These are phyloP conservation scores for Carnegiea gigantea DNA, from an alignment of 179 eudicot genomes.

Conservation along the genomic window DNA sequence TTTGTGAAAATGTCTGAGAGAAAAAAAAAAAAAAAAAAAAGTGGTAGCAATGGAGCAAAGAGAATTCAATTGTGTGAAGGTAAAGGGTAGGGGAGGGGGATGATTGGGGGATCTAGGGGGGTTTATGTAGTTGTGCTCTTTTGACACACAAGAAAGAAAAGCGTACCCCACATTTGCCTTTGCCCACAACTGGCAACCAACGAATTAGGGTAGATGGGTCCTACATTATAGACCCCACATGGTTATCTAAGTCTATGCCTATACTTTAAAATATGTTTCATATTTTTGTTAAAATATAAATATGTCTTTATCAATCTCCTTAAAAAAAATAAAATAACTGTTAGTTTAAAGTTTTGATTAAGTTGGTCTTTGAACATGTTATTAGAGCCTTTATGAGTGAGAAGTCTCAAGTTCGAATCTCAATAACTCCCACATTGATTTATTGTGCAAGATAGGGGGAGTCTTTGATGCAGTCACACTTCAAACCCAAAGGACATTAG, in stretches of 20 bases:
- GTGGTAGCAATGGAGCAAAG: neutral
- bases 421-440: too few relatives aligned
- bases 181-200: conserved; percentile 41
- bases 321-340: too few relatives aligned
- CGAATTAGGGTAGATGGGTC: neutral
- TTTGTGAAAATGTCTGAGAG: conserved; percentile 18
- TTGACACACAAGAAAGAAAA: neutral
- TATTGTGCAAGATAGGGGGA: too few relatives aligned
- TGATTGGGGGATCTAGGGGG: conserved; percentile 24
- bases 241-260: neutral
- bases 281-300: too few relatives aligned
- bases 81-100: neutral
- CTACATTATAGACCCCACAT: conserved; percentile 19
- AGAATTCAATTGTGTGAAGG: conserved; percentile 11
- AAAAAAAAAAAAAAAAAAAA: neutral
- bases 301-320: too few relatives aligned
- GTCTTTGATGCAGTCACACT: too few relatives aligned
- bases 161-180: conserved; percentile 16
- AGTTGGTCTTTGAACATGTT: too few relatives aligned
- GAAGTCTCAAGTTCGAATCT: too few relatives aligned
- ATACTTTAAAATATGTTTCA: too few relatives aligned
- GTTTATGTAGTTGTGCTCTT: conserved; percentile 34
- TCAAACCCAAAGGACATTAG: too few relatives aligned
- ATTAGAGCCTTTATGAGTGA: too few relatives aligned
- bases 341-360: too few relatives aligned